Evolutionary conservation across 805 yeast genomes (phyloP).

Genomic region (Barnettozyma sucrosica): DNA sequence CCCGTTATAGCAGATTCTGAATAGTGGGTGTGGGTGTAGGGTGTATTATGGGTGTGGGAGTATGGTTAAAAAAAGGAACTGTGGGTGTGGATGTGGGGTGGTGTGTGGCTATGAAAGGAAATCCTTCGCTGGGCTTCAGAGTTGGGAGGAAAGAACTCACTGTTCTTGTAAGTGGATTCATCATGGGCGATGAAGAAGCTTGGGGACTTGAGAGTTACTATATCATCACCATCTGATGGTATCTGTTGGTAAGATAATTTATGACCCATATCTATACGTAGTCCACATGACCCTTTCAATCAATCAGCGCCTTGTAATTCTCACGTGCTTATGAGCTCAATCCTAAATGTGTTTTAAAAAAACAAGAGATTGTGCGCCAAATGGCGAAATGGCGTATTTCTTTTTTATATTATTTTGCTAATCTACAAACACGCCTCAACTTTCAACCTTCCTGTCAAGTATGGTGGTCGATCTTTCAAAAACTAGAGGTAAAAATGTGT

Average conservation of each 20-base stretch:
- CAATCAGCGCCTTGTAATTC: too few relatives aligned
- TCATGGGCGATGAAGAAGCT: conserved; percentile 78
- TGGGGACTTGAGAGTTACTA: conserved; percentile 56
- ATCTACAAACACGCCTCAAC: not conserved
- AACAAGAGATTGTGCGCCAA: not conserved
- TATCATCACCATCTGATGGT: conserved; percentile 29
- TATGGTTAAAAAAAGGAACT: too few relatives aligned
- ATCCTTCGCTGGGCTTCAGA: conserved; percentile 79
- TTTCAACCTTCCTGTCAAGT: not conserved
- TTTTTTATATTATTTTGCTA: too few relatives aligned
- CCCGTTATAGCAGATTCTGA: too few relatives aligned
- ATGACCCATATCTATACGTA: conserved; percentile 68
- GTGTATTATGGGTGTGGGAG: too few relatives aligned
- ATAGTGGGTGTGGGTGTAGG: too few relatives aligned
- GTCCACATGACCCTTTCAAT: too few relatives aligned
- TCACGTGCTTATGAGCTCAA: too few relatives aligned
- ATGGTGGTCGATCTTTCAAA: too few relatives aligned
- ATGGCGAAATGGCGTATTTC: not conserved
- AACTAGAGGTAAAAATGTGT: too few relatives aligned
- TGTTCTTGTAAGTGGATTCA: conserved; percentile 58
- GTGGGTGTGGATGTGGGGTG: too few relatives aligned
- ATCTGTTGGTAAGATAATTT: conserved; percentile 48
- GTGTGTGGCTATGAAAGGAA: too few relatives aligned
- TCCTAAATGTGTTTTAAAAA: not conserved
- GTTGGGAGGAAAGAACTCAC: conserved; percentile 52